These are phyloP conservation scores for Cordia subcordata DNA, from an alignment of 257 asterid genomes.

Conservation along the genomic window DNA sequence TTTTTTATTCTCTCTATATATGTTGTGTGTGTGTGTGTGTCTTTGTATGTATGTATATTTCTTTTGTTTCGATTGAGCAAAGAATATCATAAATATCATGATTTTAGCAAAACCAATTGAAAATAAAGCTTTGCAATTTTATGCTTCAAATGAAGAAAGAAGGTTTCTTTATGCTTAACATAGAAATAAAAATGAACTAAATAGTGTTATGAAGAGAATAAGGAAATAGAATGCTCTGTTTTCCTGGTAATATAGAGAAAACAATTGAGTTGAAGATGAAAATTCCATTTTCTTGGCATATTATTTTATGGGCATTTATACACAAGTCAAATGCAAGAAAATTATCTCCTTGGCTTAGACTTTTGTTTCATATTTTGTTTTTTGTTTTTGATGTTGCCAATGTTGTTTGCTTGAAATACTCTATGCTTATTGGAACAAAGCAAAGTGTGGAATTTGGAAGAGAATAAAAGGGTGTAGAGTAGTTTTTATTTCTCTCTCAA, in stretches of 20 bases:
- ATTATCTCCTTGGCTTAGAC: conserved; percentile 11
- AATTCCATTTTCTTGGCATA: conserved; percentile 37
- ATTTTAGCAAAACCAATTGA: too few relatives aligned
- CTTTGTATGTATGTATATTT: too few relatives aligned
- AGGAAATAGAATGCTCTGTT: conserved; percentile 5
- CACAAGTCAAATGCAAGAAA: conserved; percentile 20
- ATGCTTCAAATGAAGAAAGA: conserved; percentile 13
- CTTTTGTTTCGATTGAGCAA: too few relatives aligned
- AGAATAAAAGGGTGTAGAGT: conserved; percentile 67
- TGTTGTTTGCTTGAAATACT: conserved; percentile 33
- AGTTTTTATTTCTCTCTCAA: conserved; percentile 8
- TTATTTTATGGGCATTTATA: conserved; percentile 13
- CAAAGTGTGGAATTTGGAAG: conserved; percentile 74
- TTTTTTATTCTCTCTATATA: too few relatives aligned
- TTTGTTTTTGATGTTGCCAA: conserved; percentile 2
- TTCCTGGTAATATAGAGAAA: conserved; percentile 30
- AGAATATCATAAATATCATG: too few relatives aligned
- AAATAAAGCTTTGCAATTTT: too few relatives aligned
- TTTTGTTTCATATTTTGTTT: background rate
- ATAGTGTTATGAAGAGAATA: background rate
- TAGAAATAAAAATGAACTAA: background rate
- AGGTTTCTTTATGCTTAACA: conserved; percentile 1
- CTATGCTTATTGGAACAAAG: conserved; percentile 55
- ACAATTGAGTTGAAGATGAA: conserved; percentile 4
- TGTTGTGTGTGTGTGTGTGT: too few relatives aligned